These are phyloP conservation scores for Calvatia gigantea DNA, from an alignment of 768 basidiomycete species.

Conservation along the genomic window DNA sequence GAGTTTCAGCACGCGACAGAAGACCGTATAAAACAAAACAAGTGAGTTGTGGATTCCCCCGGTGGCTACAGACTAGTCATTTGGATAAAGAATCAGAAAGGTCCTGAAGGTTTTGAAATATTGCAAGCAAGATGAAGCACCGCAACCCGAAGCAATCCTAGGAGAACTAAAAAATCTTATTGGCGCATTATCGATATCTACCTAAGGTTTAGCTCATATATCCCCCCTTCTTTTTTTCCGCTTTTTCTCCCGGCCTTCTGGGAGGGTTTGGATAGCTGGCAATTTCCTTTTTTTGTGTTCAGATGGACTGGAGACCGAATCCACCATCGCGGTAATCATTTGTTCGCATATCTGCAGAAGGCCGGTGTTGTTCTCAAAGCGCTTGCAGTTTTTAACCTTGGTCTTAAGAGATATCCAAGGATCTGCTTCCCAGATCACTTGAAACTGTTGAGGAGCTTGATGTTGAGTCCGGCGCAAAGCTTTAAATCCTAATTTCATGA, in stretches of 20 bases:
- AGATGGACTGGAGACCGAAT: slow-evolving; percentile 6
- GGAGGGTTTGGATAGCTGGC: slow-evolving; percentile 10
- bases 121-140: slow-evolving; percentile 18
- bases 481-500: slow-evolving; percentile 65
- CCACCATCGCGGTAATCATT: slow-evolving; percentile 32
- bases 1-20: slow-evolving; percentile 53
- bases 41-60: slow-evolving; percentile 28
- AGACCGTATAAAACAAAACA: slow-evolving; percentile 45
- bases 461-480: slow-evolving; percentile 66
- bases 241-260: slow-evolving; percentile 18
- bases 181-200: slow-evolving; percentile 20
- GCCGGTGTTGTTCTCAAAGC: slow-evolving; percentile 60
- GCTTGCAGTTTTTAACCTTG: slow-evolving; percentile 45
- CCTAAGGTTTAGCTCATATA: slow-evolving; percentile 19
- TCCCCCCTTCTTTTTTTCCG: slow-evolving; percentile 22
- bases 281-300: slow-evolving; percentile 14
- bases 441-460: slow-evolving; percentile 27
- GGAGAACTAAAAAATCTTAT: slow-evolving; percentile 25
- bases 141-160: slow-evolving; percentile 18
- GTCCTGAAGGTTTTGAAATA: slow-evolving; percentile 24
- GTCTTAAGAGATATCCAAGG: slow-evolving; percentile 51
- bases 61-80: not conserved
- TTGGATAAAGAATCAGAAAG: slow-evolving; percentile 21
- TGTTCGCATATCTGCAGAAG: slow-evolving; percentile 66
- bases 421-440: slow-evolving; percentile 54